Conservation (phyloP, 2,329 filamentous ascomycete genomes). For the Epichloe bromicola region DNA sequence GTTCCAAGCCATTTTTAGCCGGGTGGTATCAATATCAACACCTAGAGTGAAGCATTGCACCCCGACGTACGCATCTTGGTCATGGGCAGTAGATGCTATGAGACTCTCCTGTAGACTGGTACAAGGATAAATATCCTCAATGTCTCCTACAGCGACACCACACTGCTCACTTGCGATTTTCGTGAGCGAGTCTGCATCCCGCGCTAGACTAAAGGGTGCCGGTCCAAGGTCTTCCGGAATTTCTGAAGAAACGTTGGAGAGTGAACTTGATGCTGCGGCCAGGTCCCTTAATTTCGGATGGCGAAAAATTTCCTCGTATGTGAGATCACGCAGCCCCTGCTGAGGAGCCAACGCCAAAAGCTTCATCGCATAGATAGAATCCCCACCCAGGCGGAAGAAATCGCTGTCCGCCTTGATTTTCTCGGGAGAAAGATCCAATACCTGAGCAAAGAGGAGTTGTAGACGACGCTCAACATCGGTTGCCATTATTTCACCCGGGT, state of each 20-base stretch:
- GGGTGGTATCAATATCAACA: not conserved
- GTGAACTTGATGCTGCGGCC: not conserved
- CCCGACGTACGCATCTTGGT: not conserved
- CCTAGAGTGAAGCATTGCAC: not conserved
- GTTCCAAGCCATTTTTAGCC: not conserved
- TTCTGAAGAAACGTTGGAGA: not conserved
- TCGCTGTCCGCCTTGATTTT: slow-evolving; percentile 18
- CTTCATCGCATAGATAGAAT: slow-evolving; percentile 32
- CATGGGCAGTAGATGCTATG: not conserved
- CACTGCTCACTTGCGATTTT: not conserved
- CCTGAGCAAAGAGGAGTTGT: not conserved
- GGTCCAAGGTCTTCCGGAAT: not conserved
- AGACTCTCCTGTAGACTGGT: not conserved
- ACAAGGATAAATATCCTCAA: not conserved
- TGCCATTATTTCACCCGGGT: not conserved
- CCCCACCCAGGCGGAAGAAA: slow-evolving; percentile 30
- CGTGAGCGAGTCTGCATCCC: too few species aligned
- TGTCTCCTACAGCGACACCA: not conserved
- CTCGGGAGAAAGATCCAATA: slow-evolving; percentile 13
- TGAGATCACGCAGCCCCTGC: not conserved
- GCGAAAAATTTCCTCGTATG: slow-evolving; percentile 1
- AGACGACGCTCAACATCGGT: not conserved
- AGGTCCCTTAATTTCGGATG: slow-evolving; percentile 3
- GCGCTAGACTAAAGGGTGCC: not conserved
- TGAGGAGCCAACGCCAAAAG: slow-evolving; percentile 15